Evolutionary conservation across 2,329 filamentous ascomycete species (phyloP).

Genomic region (Diaporthe citri): DNA sequence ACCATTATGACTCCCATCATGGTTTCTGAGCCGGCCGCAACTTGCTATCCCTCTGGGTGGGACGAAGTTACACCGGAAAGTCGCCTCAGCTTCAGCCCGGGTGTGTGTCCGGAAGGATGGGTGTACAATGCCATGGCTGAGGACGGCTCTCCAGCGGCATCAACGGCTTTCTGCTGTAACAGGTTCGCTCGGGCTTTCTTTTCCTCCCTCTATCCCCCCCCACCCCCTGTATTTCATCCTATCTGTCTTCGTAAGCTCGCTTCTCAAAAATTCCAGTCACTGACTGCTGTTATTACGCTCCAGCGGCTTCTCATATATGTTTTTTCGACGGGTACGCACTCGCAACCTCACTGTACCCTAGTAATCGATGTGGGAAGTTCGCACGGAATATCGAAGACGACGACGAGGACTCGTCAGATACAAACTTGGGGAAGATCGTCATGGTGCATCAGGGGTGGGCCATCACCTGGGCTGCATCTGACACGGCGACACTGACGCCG

Average conservation of each 20-base stretch:
- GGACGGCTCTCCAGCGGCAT: not conserved
- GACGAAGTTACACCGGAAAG: not conserved
- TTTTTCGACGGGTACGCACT: not conserved
- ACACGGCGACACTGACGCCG: conserved; percentile 10
- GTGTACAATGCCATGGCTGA: conserved; percentile 6
- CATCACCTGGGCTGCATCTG: conserved; percentile 8
- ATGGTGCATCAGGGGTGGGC: conserved; percentile 1
- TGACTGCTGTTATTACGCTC: not conserved
- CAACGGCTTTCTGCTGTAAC: conserved; percentile 2
- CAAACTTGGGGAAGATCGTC: not conserved
- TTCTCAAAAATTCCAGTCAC: not conserved
- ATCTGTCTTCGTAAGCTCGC: not conserved
- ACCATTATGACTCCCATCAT: not conserved
- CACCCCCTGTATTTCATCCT: not conserved
- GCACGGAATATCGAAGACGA: not conserved
- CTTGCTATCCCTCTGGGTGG: conserved; percentile 5
- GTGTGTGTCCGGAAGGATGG: conserved; percentile 4
- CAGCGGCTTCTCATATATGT: not conserved
- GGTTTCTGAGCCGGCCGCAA: conserved; percentile 2
- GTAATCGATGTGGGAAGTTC: not conserved
- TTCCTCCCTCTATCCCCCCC: too few species aligned
- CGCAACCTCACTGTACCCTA: not conserved
- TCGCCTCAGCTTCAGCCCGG: conserved; percentile 5
- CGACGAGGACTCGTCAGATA: not conserved
- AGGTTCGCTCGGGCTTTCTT: not conserved